Conservation (phyloP, 2,329 filamentous ascomycete species). For the Claviceps fusiformis region DNA sequence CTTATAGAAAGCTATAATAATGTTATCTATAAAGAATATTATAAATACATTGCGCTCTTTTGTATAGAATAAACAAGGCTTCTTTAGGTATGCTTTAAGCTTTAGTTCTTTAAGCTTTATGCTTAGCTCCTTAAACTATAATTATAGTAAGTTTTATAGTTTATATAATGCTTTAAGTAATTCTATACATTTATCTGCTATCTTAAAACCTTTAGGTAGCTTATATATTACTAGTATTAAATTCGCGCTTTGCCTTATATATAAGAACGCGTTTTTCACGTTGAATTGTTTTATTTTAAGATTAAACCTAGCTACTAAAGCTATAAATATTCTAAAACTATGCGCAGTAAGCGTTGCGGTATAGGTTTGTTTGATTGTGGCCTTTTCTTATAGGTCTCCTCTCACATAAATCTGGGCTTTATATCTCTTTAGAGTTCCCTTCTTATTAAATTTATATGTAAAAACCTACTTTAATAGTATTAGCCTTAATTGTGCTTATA, state of each 20-base stretch:
- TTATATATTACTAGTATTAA: neutral
- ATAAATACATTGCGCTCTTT: neutral
- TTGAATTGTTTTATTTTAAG: neutral
- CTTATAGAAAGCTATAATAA: neutral
- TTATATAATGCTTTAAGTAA: neutral
- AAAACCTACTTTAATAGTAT: neutral
- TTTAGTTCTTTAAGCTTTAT: neutral
- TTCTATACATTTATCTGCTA: neutral
- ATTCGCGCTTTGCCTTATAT: neutral
- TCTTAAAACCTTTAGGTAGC: neutral
- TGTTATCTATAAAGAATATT: neutral
- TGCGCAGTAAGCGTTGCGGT: neutral
- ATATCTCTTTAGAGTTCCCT: neutral
- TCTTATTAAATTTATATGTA: neutral
- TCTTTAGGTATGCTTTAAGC: neutral
- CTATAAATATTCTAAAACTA: neutral
- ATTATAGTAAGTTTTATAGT: neutral
- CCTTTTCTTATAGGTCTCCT: neutral
- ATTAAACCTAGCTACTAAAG: neutral
- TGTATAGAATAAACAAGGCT: neutral
- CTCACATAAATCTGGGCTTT: neutral
- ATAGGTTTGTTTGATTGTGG: neutral
- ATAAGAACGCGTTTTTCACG: neutral
- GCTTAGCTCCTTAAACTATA: neutral
- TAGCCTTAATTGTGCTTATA: neutral